Evolutionary conservation across 305 asterid genomes (phyloP).

Genomic region (Fraxinus platypoda): DNA sequence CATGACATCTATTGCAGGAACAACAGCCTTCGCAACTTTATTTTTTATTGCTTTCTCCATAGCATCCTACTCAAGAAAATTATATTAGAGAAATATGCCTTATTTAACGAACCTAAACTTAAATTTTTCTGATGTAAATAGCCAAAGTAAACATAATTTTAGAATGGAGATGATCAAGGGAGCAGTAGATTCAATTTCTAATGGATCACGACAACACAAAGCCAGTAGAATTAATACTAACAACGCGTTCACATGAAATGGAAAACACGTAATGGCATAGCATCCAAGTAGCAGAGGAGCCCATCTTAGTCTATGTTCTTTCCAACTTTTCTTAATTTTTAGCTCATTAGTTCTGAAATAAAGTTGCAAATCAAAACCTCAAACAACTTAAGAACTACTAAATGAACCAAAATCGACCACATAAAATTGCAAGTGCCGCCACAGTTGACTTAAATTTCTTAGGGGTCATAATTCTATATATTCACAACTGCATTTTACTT

Average conservation of each 20-base stretch:
- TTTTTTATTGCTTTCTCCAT: constrained; percentile 98
- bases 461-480: background rate
- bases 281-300: background rate
- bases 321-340: background rate
- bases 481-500: background rate
- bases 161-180: background rate
- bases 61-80: constrained; percentile 63
- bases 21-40: constrained; percentile 97
- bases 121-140: background rate
- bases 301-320: constrained; percentile 8
- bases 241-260: background rate
- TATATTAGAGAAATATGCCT: background rate
- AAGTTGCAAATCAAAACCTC: background rate
- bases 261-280: background rate
- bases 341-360: background rate
- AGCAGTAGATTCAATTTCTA: background rate
- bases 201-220: background rate
- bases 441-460: background rate
- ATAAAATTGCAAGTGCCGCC: background rate
- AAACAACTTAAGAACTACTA: background rate
- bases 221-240: background rate
- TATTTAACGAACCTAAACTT: background rate
- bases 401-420: background rate
- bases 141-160: constrained; percentile 3
- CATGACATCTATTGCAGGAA: constrained; percentile 99